A percentile compares a stretch with the other conserved stretches of the same genome.
phyloP scores from a whole-genome alignment of 768 basidiomycete genomes.

The Chalciporus chontae region DNA sequence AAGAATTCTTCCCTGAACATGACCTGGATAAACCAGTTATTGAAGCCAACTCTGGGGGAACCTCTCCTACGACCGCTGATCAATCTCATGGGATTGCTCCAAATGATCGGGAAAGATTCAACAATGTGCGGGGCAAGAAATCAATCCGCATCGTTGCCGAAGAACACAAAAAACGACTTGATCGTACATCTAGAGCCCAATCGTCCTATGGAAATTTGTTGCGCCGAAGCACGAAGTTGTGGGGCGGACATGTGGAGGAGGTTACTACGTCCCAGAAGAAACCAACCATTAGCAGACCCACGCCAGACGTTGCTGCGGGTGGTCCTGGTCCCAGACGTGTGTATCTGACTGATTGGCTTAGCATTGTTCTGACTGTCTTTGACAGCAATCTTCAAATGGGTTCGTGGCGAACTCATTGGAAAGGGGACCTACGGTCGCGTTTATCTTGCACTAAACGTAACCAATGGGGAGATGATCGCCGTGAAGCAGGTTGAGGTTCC shows the following conservation, averaged over 20 bases:
- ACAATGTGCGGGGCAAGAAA: constrained; percentile 68
- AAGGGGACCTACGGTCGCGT: constrained; percentile 96
- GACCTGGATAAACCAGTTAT: constrained; percentile 96
- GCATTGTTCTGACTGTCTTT: constrained; percentile 17
- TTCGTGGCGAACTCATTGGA: constrained; percentile 95
- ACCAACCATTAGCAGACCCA: constrained; percentile 36
- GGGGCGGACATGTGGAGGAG: constrained; percentile 92
- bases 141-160: constrained; percentile 91
- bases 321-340: constrained; percentile 66
- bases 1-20: constrained; percentile 94
- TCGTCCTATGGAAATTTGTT: constrained; percentile 48
- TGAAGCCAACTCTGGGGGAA: constrained; percentile 76
- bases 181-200: constrained; percentile 64
- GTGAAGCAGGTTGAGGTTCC: constrained; percentile 99
- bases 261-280: constrained; percentile 75
- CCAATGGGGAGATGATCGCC: constrained; percentile 97
- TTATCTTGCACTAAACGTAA: constrained; percentile 93
- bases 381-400: constrained; percentile 93
- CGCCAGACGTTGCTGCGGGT: constrained; percentile 60
- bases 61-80: constrained; percentile 69
- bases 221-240: constrained; percentile 89
- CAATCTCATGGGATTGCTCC: constrained; percentile 37
- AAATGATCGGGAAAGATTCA: constrained; percentile 35
- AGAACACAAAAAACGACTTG: constrained; percentile 76
- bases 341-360: constrained; percentile 29